Conservation (phyloP, 257 asterid genomes). For the Ajuga chamaepitys region DNA sequence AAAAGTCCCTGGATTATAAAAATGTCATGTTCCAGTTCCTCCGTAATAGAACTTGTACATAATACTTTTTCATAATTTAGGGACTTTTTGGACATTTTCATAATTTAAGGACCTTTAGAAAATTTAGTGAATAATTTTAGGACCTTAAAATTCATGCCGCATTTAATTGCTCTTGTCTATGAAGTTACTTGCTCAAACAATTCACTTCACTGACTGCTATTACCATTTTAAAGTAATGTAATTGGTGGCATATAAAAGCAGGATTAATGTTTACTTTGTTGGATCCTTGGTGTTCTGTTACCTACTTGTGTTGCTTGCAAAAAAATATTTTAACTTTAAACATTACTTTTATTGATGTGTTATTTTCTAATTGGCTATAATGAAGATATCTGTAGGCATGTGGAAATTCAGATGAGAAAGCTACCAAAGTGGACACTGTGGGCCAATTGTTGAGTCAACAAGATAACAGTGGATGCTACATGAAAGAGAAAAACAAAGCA, state of each 20-base stretch:
- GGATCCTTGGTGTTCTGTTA: conserved; percentile 4
- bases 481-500: conserved; percentile 22
- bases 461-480: conserved; percentile 26
- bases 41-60: no score
- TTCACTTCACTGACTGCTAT: not conserved
- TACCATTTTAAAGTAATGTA: not conserved
- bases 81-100: no score
- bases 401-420: conserved; percentile 24
- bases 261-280: not conserved
- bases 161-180: no score
- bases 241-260: not conserved
- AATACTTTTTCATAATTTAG: no score
- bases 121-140: no score
- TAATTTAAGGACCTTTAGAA: no score
- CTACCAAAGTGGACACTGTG: conserved; percentile 20
- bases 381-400: conserved; percentile 38
- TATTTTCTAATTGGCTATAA: conserved; percentile 10
- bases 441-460: conserved; percentile 23
- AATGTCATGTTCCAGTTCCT: no score
- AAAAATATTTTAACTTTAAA: not conserved
- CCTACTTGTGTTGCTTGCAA: not conserved
- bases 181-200: not conserved
- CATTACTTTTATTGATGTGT: not conserved
- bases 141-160: no score
- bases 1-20: no score